Evolutionary conservation across 768 basidiomycete genomes (phyloP).

Genomic region (Lactarius hengduanensis): DNA sequence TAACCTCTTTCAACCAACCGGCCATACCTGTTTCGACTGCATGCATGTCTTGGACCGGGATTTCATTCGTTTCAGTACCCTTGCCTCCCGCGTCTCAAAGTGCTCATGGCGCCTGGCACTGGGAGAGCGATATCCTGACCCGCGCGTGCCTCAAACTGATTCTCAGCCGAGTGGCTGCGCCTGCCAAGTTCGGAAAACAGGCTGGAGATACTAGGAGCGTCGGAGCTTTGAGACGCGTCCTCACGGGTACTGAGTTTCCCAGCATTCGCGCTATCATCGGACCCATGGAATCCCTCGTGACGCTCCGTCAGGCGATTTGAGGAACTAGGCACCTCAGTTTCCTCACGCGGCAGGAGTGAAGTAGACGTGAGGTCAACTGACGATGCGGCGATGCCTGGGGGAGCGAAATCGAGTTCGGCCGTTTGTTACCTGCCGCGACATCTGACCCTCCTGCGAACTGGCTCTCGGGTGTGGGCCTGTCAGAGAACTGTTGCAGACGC

Average conservation of each 20-base stretch:
- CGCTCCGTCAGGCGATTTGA: background rate
- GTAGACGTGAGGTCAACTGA: slow-evolving; percentile 11
- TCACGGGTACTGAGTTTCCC: no score
- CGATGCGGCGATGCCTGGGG: background rate
- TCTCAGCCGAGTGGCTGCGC: background rate
- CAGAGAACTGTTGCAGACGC: background rate
- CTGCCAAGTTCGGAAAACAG: background rate
- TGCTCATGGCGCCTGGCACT: background rate
- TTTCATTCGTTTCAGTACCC: background rate
- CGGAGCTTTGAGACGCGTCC: background rate
- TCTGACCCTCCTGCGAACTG: background rate
- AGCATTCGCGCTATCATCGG: background rate
- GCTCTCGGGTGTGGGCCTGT: background rate
- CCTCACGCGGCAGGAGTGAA: slow-evolving; percentile 10
- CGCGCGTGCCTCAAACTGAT: background rate
- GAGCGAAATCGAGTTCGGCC: background rate
- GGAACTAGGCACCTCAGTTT: background rate
- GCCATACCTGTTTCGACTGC: no score
- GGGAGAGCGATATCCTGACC: background rate
- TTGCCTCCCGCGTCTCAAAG: background rate
- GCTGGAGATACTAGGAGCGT: background rate
- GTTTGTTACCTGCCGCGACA: background rate
- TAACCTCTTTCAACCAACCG: no score
- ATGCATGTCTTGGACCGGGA: background rate
- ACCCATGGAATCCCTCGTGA: background rate